Conservation (phyloP, 2,329 filamentous ascomycete species). For the Apiospora kogelbergensis region DNA sequence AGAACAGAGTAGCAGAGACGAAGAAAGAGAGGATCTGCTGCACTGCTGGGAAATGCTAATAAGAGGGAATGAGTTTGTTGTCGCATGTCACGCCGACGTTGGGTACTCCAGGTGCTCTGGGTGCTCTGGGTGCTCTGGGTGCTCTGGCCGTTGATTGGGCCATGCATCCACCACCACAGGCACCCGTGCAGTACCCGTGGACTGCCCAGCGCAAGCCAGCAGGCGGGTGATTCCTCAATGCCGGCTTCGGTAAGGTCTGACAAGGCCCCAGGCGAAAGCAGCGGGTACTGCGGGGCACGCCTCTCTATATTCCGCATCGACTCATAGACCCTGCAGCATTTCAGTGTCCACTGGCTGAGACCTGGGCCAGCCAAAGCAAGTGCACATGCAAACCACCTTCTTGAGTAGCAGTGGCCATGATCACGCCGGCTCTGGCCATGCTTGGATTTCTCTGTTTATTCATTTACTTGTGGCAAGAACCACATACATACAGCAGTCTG, state of each 20-base stretch:
- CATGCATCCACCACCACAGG: neutral
- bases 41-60: neutral
- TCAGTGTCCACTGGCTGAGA: neutral
- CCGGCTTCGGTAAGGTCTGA: neutral
- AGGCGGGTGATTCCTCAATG: neutral
- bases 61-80: constrained; percentile 3
- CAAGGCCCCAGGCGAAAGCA: neutral
- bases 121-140: neutral
- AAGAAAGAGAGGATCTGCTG: neutral
- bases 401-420: neutral
- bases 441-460: neutral
- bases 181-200: neutral
- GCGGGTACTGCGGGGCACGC: neutral
- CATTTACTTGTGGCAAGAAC: neutral
- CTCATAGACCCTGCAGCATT: constrained; percentile 1
- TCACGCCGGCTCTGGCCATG: neutral
- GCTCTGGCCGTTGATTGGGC: neutral
- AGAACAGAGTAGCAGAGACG: neutral
- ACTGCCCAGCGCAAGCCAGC: neutral
- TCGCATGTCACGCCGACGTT: constrained; percentile 4
- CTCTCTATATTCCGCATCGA: neutral
- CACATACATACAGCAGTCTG: too few relatives aligned
- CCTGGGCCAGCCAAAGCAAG: neutral
- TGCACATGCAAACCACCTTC: neutral
- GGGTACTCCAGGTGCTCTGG: neutral